Base-by-base conservation (phyloP, 495 filamentous ascomycete species). In the Podospora comata region DNA sequence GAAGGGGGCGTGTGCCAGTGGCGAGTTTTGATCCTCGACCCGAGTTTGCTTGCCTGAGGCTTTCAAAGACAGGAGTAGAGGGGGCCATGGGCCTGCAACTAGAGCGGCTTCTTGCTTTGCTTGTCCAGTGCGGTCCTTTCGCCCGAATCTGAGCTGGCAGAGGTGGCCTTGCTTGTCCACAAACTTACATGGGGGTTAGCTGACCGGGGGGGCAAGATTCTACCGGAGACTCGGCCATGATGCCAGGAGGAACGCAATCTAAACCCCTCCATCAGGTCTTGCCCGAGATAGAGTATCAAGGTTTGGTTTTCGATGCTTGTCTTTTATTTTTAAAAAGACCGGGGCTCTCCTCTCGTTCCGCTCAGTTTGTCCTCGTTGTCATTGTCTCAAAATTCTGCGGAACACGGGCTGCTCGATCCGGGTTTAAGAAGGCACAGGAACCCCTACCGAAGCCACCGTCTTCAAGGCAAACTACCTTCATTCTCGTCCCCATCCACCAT, bases 371-470 rank as follows among this genome's bases (percentile, higher is more conserved):
- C 66, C 70, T 72, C 70, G 61, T 71, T 48, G 71, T 71, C 64
- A 66, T 73, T 78, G 76, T 77, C 76, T 78, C 73, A 77, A 74
- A 78, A 39, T 65, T 67, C 72, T 77, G 76, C 76, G 67, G 73
- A 67, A 78, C 76, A 65, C 65, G 64, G 60, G 59, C 67, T 60
- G 62, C 64, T 58, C 23, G 18, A 55, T 56, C 61, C 58, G 67
- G 65, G 58, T 61, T 76, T 74, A 74, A 78, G 72, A 74, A 75
- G 74, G 70, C 68, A 69, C 67, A 70, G 55, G 32, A 71, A 58
- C 69, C 71, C 68, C 74, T 69, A 67, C 69, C 70, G 65, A 66
- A 15, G 20, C 60, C 34, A 48, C 34, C 44, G n/a, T 66, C 67
- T 60, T 66, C 55, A 39, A 26, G 57, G 28, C 68, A 44, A 62